Percentiles rank a stretch among this genome's conserved stretches.
Evolutionary conservation across 257 asterid species (phyloP).

Genomic region (Capsicum chinense): DNA sequence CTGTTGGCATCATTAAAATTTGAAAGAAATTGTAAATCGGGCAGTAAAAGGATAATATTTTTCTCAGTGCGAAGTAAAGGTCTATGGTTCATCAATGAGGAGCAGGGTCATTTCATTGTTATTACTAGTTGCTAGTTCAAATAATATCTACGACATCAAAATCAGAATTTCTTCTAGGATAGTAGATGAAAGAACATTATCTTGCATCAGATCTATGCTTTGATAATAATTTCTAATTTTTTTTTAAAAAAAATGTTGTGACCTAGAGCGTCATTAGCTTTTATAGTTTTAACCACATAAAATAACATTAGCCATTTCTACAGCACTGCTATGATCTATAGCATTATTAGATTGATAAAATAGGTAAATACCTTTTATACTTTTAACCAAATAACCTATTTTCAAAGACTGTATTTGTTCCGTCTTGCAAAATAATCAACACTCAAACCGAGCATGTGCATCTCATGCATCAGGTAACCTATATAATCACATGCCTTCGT

Average conservation of each 20-base stretch:
- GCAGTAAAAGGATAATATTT: slow-evolving; percentile 3
- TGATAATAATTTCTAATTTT: neutral
- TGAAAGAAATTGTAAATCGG: neutral
- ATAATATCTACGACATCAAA: slow-evolving; percentile 16
- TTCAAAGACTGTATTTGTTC: slow-evolving; percentile 15
- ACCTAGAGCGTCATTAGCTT: neutral
- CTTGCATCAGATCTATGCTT: slow-evolving; percentile 45
- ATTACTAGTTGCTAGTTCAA: neutral
- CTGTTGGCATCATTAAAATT: neutral
- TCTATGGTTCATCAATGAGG: slow-evolving; percentile 19
- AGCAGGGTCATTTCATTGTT: neutral
- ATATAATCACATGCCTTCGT: neutral
- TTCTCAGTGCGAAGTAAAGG: neutral
- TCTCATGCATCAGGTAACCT: neutral
- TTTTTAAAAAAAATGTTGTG: neutral
- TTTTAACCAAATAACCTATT: neutral
- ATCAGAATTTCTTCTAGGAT: slow-evolving; percentile 31
- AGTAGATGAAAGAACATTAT: slow-evolving; percentile 34
- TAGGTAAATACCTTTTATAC: neutral
- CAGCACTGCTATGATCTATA: neutral
- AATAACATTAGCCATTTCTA: neutral
- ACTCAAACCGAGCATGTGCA: neutral
- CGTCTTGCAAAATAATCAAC: neutral
- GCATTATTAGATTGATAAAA: neutral
- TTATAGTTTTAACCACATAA: neutral